Conservation (phyloP, 345 rosid genomes). For the Salix purpurea region DNA sequence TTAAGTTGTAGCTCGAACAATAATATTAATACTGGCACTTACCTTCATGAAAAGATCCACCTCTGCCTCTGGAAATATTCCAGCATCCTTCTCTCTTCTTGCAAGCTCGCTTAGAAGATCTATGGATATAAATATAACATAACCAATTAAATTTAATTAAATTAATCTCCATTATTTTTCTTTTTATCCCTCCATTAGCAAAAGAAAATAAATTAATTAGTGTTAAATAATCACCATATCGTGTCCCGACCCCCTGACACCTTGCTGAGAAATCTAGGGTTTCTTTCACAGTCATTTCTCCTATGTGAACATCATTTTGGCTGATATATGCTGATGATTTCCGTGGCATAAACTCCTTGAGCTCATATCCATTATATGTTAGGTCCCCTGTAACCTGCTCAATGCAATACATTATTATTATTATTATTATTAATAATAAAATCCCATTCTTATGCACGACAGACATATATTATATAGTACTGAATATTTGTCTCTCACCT, state of each 20-base stretch:
- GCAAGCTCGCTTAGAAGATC: slow-evolving; percentile 77
- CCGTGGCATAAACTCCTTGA: slow-evolving; percentile 68
- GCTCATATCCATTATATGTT: slow-evolving; percentile 63
- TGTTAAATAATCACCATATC: slow-evolving; percentile 59
- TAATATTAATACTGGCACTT: not conserved
- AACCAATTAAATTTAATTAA: not conserved
- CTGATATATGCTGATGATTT: slow-evolving; percentile 92
- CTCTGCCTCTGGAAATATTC: slow-evolving; percentile 82
- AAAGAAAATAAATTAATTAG: not conserved
- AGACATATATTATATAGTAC: not conserved
- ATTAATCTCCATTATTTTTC: not conserved
- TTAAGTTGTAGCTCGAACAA: not conserved
- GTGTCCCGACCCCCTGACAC: slow-evolving; percentile 83
- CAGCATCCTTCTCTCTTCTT: slow-evolving; percentile 74
- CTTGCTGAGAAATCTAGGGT: slow-evolving; percentile 91
- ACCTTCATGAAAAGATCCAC: slow-evolving; percentile 96
- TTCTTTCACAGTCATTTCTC: slow-evolving; percentile 87
- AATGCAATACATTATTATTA: not conserved
- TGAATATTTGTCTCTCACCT: slow-evolving; percentile 30
- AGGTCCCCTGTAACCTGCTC: slow-evolving; percentile 59
- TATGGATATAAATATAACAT: slow-evolving; percentile 1
- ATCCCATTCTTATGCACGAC: not conserved
- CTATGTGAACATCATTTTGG: slow-evolving; percentile 87
- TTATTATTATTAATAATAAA: not conserved
- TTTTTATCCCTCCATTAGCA: not conserved